These are phyloP conservation scores for Diaporthe humulicola DNA, from an alignment of 2,329 filamentous ascomycete genomes.

Conservation along the genomic window DNA sequence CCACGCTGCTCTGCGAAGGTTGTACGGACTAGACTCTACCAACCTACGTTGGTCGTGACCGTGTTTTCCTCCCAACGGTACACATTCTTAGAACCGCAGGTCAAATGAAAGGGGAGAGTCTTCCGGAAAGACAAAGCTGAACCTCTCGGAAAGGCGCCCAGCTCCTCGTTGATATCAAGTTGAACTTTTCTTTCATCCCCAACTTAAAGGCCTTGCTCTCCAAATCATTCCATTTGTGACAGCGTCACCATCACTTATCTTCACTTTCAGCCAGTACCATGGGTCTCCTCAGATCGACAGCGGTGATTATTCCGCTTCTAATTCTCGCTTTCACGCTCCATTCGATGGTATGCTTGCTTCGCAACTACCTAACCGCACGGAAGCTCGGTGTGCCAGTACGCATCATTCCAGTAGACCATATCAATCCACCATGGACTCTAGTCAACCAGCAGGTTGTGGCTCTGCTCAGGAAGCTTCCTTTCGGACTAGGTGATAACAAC, in stretches of 20 bases:
- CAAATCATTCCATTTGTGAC: background rate
- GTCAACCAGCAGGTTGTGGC: constrained; percentile 44
- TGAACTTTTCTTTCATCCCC: background rate
- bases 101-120: background rate
- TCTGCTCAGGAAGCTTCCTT: constrained; percentile 43
- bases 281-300: background rate
- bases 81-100: background rate
- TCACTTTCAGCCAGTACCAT: background rate
- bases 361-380: constrained; percentile 44
- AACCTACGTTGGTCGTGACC: background rate
- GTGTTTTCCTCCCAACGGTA: background rate
- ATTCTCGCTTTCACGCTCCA: background rate
- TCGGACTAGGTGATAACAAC: constrained; percentile 45
- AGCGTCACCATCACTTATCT: background rate
- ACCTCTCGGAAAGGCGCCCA: background rate
- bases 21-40: background rate
- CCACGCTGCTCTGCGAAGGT: background rate
- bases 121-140: background rate
- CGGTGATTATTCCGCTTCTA: background rate
- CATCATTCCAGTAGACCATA: constrained; percentile 48
- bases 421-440: constrained; percentile 50
- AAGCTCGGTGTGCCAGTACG: constrained; percentile 49
- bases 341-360: constrained; percentile 22
- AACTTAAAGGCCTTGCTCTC: no score
- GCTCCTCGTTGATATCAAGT: background rate